Conservation (phyloP, 179 eudicot genomes). For the Beta macrorhiza region DNA sequence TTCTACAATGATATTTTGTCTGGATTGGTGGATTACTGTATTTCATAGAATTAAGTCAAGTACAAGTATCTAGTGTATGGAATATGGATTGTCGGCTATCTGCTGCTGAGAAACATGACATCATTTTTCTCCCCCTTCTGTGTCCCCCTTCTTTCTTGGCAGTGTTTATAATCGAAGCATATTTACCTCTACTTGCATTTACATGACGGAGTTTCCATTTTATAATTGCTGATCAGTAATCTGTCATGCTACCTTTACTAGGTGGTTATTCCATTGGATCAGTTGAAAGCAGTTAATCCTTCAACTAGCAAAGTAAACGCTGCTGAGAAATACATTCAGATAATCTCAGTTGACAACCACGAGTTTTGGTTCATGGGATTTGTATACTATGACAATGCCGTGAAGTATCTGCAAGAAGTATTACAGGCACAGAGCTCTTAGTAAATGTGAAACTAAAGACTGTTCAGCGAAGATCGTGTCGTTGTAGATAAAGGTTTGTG, state of each 20-base stretch:
- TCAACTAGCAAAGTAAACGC: constrained; percentile 71
- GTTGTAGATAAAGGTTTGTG: constrained; percentile 27
- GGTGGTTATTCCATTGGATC: constrained; percentile 80
- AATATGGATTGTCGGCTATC: neutral
- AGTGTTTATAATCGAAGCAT: neutral
- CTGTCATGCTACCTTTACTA: constrained; percentile 20
- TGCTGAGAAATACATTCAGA: constrained; percentile 88
- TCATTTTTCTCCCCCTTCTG: neutral
- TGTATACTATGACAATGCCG: constrained; percentile 79
- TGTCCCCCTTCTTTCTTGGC: neutral
- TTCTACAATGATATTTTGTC: neutral
- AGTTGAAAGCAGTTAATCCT: constrained; percentile 84
- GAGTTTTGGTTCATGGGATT: constrained; percentile 98
- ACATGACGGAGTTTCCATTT: neutral
- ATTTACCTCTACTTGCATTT: neutral
- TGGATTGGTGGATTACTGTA: no score
- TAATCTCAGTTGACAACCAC: constrained; percentile 82
- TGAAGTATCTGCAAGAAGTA: constrained; percentile 60
- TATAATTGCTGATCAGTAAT: constrained; percentile 17
- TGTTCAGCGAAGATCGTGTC: constrained; percentile 16
- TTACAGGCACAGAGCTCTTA: constrained; percentile 38
- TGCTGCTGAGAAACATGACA: neutral
- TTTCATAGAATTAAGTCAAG: neutral
- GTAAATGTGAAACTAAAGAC: constrained; percentile 5
- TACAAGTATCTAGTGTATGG: neutral